phyloP scores from a whole-genome alignment of 2,329 filamentous ascomycete species.

The Aquanectria penicillioides region DNA sequence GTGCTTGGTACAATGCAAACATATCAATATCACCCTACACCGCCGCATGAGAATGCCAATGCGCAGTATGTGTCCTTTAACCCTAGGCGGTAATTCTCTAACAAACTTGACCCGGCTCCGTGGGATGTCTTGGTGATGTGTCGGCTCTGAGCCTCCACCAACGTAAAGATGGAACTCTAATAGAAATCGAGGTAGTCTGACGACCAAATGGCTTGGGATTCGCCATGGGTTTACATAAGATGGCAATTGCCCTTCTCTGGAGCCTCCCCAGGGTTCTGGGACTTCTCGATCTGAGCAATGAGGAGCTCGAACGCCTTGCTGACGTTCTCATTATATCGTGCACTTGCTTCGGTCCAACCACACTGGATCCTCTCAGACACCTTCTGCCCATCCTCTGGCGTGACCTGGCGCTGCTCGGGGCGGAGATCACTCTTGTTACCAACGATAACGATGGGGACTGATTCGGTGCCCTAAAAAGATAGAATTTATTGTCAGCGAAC shows the following conservation, averaged over 20 bases:
- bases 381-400: conserved; percentile 83
- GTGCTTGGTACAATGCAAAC: conserved; percentile 19
- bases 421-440: conserved; percentile 97
- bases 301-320: conserved; percentile 91
- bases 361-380: conserved; percentile 89
- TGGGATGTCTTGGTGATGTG: not conserved
- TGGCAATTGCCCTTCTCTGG: conserved; percentile 82
- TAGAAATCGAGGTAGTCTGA: not conserved
- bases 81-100: not conserved
- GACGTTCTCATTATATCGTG: conserved; percentile 94
- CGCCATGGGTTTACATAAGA: conserved; percentile 73
- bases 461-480: conserved; percentile 80
- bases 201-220: not conserved
- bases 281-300: conserved; percentile 94
- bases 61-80: conserved; percentile 2
- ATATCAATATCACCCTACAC: conserved; percentile 16
- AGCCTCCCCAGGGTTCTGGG: conserved; percentile 88
- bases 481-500: not conserved
- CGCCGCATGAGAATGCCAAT: conserved; percentile 9
- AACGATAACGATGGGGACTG: conserved; percentile 92
- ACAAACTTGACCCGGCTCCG: not conserved
- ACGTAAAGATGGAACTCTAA: not conserved
- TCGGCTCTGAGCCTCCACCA: not conserved
- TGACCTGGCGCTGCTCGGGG: conserved; percentile 92
- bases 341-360: conserved; percentile 94